phyloP scores from a whole-genome alignment of 371 early-diverging fungal species.

The Mucor irregularis region DNA sequence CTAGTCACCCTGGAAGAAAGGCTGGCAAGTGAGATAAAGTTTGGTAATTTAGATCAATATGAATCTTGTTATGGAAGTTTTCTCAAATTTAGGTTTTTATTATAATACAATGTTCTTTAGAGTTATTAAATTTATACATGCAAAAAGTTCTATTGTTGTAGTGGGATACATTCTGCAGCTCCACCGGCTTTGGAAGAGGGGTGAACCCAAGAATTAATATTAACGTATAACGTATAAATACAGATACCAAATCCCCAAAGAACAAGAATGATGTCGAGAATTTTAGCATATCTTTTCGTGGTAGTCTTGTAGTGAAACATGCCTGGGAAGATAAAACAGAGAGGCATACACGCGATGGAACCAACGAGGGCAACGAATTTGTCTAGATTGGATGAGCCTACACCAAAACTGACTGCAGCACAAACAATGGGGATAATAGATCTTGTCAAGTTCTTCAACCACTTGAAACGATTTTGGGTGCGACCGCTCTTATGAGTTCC shows the following conservation, averaged over 20 bases:
- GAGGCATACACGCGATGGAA: constrained; percentile 42
- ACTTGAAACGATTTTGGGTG: constrained; percentile 46
- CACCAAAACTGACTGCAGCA: constrained; percentile 60
- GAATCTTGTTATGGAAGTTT: too few relatives aligned
- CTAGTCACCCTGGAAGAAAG: too few relatives aligned
- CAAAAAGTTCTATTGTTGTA: background rate
- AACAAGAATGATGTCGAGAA: constrained; percentile 45
- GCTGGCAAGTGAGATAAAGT: too few relatives aligned
- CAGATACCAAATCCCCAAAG: constrained; percentile 58
- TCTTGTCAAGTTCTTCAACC: constrained; percentile 66
- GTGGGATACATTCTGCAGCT: background rate
- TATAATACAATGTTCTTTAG: too few relatives aligned
- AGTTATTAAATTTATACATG: too few relatives aligned
- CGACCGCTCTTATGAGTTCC: constrained; percentile 36
- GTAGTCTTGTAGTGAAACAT: constrained; percentile 66
- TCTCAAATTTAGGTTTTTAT: too few relatives aligned
- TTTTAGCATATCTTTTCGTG: constrained; percentile 23
- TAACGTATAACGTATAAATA: constrained; percentile 38
- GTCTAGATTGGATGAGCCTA: constrained; percentile 65
- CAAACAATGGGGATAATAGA: constrained; percentile 53
- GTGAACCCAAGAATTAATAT: constrained; percentile 39
- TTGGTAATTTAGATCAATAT: too few relatives aligned
- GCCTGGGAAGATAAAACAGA: constrained; percentile 51
- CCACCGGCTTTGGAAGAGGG: constrained; percentile 7
- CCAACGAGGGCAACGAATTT: constrained; percentile 71